These are phyloP conservation scores for Lentinula aciculospora DNA, from an alignment of 768 basidiomycete genomes.

Conservation along the genomic window DNA sequence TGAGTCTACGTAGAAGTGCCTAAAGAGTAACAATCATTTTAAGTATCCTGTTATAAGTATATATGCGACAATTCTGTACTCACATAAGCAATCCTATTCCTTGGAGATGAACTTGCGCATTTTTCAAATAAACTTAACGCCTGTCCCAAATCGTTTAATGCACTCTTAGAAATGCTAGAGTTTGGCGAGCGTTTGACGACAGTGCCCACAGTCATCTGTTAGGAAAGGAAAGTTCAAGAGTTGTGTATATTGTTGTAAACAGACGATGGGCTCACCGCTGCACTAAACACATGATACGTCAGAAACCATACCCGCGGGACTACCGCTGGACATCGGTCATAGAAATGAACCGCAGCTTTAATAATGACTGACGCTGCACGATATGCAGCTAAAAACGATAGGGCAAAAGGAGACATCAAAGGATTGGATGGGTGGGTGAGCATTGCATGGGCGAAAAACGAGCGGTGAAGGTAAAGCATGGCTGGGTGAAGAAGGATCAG, in stretches of 20 bases:
- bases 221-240: neutral
- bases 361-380: conserved; percentile 47
- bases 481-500: conserved; percentile 20
- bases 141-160: conserved; percentile 41
- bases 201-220: conserved; percentile 51
- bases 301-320: conserved; percentile 47
- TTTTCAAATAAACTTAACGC: conserved; percentile 42
- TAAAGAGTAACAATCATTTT: conserved; percentile 11
- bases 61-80: neutral
- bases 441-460: conserved; percentile 55
- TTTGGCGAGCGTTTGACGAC: conserved; percentile 54
- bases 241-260: neutral
- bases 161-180: conserved; percentile 42
- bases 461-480: conserved; percentile 50
- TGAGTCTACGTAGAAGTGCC: conserved; percentile 39
- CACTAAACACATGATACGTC: conserved; percentile 38
- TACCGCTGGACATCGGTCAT: conserved; percentile 40
- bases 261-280: conserved; percentile 11
- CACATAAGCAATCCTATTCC: conserved; percentile 43
- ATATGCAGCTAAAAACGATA: conserved; percentile 51
- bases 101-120: conserved; percentile 35
- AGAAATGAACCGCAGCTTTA: conserved; percentile 42
- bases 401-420: conserved; percentile 47
- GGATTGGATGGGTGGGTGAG: conserved; percentile 49
- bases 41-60: neutral